phyloP scores from a whole-genome alignment of 31 red algal species.

The Endocladia muricata region DNA sequence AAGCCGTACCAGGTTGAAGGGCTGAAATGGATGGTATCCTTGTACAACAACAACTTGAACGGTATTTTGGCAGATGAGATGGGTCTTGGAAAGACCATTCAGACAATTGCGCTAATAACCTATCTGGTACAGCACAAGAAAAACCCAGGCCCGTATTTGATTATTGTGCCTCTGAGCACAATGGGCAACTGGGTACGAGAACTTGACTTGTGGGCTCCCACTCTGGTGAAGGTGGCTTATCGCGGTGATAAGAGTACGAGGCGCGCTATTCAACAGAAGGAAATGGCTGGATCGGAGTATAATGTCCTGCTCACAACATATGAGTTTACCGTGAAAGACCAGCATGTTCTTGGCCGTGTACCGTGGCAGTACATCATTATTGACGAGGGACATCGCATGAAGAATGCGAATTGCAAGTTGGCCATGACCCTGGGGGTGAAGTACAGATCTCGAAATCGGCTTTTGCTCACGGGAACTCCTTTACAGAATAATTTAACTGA shows the following conservation, averaged over 20 bases:
- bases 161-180: conserved; percentile 93
- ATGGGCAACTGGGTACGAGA: conserved; percentile 98
- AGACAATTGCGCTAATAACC: conserved; percentile 87
- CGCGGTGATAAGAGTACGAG: conserved; percentile 78
- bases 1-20: conserved; percentile 96
- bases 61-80: conserved; percentile 99
- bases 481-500: conserved; percentile 96
- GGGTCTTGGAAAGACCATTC: conserved; percentile 99
- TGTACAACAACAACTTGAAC: conserved; percentile 97
- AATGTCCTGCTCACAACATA: conserved; percentile 92
- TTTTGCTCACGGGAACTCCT: conserved; percentile 93
- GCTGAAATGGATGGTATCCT: conserved; percentile 95
- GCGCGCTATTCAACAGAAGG: conserved; percentile 64
- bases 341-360: conserved; percentile 71
- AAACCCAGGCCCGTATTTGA: conserved; percentile 81
- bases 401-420: conserved; percentile 94
- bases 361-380: conserved; percentile 97
- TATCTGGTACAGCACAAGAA: conserved; percentile 92
- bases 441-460: conserved; percentile 83
- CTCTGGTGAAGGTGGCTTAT: conserved; percentile 77
- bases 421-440: conserved; percentile 89
- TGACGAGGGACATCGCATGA: conserved; percentile 99
- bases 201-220: conserved; percentile 88
- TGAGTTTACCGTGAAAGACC: conserved; percentile 90
- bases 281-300: conserved; percentile 68